Base-by-base conservation (phyloP, 495 filamentous ascomycete species). In the Penicillium fimorum region DNA sequence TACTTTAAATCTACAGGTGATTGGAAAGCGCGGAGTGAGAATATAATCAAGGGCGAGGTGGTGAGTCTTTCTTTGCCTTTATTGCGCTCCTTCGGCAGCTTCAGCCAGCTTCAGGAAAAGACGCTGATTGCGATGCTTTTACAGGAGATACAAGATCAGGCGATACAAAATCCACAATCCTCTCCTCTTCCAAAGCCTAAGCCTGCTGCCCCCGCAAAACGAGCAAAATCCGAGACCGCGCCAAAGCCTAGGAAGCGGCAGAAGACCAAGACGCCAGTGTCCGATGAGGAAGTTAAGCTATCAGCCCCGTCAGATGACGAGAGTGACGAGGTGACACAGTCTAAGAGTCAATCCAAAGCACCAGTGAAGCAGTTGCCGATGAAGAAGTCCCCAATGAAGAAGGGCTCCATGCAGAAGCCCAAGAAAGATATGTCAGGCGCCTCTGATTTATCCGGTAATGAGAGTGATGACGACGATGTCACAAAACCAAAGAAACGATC, bases 1-100 rank as follows among this genome's bases (percentile, higher is more conserved):
- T 96, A 89, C 63, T 85, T 96, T 64, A 89, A 85, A 60, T 68
- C 55, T 24, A 70, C 82, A 41, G 68, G 60, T 4, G 68, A 79
- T 17, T 97, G 93, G 94, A 95, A 94, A 63, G 67, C 74, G n/a
- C 81, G 80, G 60, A 95, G 90, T 71, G 91, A 95, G 55, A 62
- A 78, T 17, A 66, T 95, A 29, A 90, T 97, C 52, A 78, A 81
- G 55, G 76, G 82, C 15, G 82, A 84, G 69, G 81, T 88, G 51
- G 92, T 96, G 78, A 64, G 84, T 52, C 7, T 25, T 13, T 76
- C 46, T 57, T n/a, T 42, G 32, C 33, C 25, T 48, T 13, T 25
- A 11, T 8, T 27, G 15, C 3, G 15, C 15, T n/a, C 15, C 15
- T 38, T 24, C 13, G 47, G 22, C 20, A 51, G 22, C 27, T 46